These are phyloP conservation scores for Lactarius vividus DNA, from an alignment of 768 basidiomycete species.

Conservation along the genomic window DNA sequence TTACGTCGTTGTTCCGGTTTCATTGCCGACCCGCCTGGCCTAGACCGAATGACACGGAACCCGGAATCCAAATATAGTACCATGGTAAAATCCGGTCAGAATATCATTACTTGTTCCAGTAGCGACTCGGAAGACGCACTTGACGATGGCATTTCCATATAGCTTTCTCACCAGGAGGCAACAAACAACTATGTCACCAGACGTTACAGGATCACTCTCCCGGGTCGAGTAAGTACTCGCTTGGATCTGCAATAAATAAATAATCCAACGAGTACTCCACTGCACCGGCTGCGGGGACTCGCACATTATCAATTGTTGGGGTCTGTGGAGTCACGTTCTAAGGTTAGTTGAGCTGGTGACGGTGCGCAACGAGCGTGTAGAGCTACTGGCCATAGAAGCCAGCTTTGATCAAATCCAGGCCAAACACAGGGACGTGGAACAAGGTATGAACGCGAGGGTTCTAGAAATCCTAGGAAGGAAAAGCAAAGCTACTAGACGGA, in stretches of 20 bases:
- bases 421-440: background rate
- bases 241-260: no score
- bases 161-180: no score
- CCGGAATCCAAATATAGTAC: conserved; percentile 33
- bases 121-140: no score
- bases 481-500: background rate
- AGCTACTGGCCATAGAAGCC: background rate
- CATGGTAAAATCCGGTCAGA: conserved; percentile 39
- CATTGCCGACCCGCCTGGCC: background rate
- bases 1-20: conserved; percentile 20
- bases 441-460: background rate
- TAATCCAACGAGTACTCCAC: no score
- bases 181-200: no score
- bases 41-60: conserved; percentile 2
- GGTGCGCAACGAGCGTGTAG: background rate
- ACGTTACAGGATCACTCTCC: no score
- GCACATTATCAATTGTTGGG: background rate
- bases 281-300: background rate
- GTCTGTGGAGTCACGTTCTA: background rate
- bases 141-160: no score
- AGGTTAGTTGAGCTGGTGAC: no score
- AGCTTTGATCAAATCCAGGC: background rate
- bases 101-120: conserved; percentile 31
- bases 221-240: no score
- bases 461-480: background rate